These are phyloP conservation scores for Blastobotrys persicus DNA, from an alignment of 1,139 yeast genomes.

Conservation along the genomic window DNA sequence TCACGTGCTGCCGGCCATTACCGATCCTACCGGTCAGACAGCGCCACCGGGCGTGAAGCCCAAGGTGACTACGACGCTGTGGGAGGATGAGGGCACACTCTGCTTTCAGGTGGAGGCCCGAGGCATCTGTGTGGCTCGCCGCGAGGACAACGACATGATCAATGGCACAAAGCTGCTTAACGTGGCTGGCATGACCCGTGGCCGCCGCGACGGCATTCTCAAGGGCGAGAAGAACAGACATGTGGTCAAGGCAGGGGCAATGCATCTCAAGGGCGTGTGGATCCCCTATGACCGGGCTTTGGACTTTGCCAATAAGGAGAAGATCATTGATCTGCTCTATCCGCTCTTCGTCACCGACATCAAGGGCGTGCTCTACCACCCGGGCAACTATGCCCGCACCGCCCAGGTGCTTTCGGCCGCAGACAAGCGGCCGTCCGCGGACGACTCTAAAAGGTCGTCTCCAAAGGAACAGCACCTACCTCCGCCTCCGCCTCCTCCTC, in stretches of 20 bases:
- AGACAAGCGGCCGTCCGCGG: conserved; percentile 27
- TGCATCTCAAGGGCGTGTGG: conserved; percentile 98
- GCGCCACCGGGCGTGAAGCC: conserved; percentile 70
- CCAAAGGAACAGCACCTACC: conserved; percentile 11
- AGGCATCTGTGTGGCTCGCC: conserved; percentile 84
- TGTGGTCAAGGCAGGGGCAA: conserved; percentile 93
- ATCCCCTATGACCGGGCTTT: conserved; percentile 93
- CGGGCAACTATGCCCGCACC: conserved; percentile 35
- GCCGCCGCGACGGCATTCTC: conserved; percentile 89
- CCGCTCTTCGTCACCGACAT: conserved; percentile 89
- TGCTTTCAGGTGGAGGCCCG: conserved; percentile 96
- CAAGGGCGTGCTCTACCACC: conserved; percentile 56
- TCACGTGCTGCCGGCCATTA: conserved; percentile 26
- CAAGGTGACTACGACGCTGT: conserved; percentile 87
- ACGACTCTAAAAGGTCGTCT: conserved; percentile 10
- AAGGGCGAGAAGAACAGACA: conserved; percentile 86
- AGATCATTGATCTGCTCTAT: conserved; percentile 78
- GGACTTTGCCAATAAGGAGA: conserved; percentile 87
- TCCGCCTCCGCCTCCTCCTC: conserved; percentile 8
- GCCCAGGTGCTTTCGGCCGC: conserved; percentile 35
- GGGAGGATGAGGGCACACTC: conserved; percentile 95
- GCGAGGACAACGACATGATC: conserved; percentile 91
- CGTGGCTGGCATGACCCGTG: conserved; percentile 94
- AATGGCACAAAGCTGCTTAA: conserved; percentile 91
- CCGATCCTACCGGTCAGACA: conserved; percentile 54